Evolutionary conservation across 441 rosid genomes (phyloP), one percentile per base, ranked within the genome.

Genomic region (Corymbia calophylla): DNA sequence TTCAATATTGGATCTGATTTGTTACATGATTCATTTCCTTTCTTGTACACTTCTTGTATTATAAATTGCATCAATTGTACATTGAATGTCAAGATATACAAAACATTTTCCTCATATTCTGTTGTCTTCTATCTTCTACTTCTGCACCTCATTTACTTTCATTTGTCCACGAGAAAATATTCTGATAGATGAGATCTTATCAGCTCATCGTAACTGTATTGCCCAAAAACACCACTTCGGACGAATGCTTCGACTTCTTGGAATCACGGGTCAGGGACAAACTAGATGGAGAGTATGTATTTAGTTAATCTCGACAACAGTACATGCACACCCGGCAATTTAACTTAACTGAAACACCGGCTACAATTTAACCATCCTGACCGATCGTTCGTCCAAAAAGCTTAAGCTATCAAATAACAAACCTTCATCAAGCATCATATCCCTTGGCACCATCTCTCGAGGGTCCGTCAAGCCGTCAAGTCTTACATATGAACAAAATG

Each of bases 141-240:
- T n/a, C n/a, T n/a, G n/a, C n/a, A n/a, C n/a, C n/a, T n/a, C n/a
- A n/a, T n/a, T n/a, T n/a, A n/a, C n/a, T n/a, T n/a, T n/a, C n/a
- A n/a, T n/a, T n/a, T n/a, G 95, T 98, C 64, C 64, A 58, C n/a
- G 64, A 98, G 99, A 94, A 98, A 98, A 92, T 96, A 96, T 91
- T 98, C 98, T 7, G 95, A 98, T 54, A 92, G 93, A 25, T 98
- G 90, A 14, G 99, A 96, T 89, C 97, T 98, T 35, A 97, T 89
- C 89, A 98, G 91, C 91, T 95, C 97, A 87, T 96, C 96, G 58
- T 96, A 97, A 92, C 86, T 93, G 92, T 89, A 91, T 18, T 95
- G 88, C 73, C 99, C 99, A 87, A 97, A 97, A 60, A 94, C 95
- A 86, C 99, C 99, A 86, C 95, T 95, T 91, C 89, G 92, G 11